Percentiles rank a stretch among this genome's conserved stretches.
phyloP scores from a whole-genome alignment of 2,329 filamentous ascomycete species.

The Apiospora rasikravindrae region DNA sequence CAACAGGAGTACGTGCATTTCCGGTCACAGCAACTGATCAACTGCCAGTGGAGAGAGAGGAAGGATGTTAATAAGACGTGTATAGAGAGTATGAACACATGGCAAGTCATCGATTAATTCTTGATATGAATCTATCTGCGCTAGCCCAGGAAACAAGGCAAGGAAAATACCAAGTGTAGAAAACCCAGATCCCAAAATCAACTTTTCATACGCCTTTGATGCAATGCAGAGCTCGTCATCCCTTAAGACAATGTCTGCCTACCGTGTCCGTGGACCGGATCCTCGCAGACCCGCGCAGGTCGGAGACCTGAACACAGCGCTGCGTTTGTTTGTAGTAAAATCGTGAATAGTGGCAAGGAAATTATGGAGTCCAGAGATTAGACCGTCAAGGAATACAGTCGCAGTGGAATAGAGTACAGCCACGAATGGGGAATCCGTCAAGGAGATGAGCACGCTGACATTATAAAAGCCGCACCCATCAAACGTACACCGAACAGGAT shows the following conservation, averaged over 20 bases:
- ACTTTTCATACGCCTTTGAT: constrained; percentile 54
- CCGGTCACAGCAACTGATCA: neutral
- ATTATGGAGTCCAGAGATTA: constrained; percentile 18
- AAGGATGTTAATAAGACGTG: neutral
- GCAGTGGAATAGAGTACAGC: constrained; percentile 33
- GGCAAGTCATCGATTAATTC: constrained; percentile 17
- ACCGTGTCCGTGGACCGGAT: constrained; percentile 42
- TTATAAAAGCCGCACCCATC: constrained; percentile 19
- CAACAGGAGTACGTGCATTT: too few relatives aligned
- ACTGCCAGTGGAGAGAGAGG: neutral
- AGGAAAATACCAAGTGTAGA: constrained; percentile 29
- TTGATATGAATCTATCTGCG: constrained; percentile 24
- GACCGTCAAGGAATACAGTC: constrained; percentile 4
- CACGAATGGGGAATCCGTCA: constrained; percentile 20
- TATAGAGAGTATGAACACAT: neutral
- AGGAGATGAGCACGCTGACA: constrained; percentile 31
- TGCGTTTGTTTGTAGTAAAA: constrained; percentile 26
- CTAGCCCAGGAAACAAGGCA: constrained; percentile 26
- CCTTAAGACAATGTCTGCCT: constrained; percentile 48
- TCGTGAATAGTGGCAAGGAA: constrained; percentile 7
- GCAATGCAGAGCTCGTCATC: constrained; percentile 59
- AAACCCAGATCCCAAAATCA: constrained; percentile 35
- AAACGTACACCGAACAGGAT: constrained; percentile 10
- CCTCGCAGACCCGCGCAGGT: constrained; percentile 51
- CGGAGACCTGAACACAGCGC: constrained; percentile 51